phyloP scores from a whole-genome alignment of 345 rosid genomes.

The Gynandropsis gynandra region DNA sequence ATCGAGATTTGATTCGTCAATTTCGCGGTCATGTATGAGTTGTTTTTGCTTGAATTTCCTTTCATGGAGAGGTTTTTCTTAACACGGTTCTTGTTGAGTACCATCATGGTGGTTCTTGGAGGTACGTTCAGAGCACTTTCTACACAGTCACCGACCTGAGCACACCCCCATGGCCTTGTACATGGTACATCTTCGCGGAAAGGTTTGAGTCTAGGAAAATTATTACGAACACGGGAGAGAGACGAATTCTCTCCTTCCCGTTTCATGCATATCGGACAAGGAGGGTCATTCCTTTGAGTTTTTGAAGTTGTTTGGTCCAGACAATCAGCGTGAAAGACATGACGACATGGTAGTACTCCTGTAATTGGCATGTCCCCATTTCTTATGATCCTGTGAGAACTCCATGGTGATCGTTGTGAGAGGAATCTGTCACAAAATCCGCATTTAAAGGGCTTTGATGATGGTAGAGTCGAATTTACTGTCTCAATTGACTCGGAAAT shows the following conservation, averaged over 20 bases:
- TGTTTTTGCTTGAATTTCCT: conserved; percentile 37
- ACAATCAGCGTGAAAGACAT: conserved; percentile 90
- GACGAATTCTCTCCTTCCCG: conserved; percentile 39
- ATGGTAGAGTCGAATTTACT: conserved; percentile 49
- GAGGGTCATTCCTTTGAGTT: conserved; percentile 60
- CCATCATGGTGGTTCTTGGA: conserved; percentile 37
- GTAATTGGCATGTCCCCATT: conserved; percentile 76
- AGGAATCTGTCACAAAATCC: conserved; percentile 61
- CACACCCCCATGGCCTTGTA: conserved; percentile 53
- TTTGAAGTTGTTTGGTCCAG: conserved; percentile 81
- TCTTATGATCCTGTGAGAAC: conserved; percentile 61
- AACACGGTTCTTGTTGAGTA: conserved; percentile 41
- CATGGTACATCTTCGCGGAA: conserved; percentile 47
- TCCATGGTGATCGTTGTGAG: conserved; percentile 82
- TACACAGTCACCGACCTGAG: conserved; percentile 51
- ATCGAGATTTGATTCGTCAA: conserved; percentile 28
- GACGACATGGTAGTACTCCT: conserved; percentile 78
- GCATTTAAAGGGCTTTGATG: conserved; percentile 50
- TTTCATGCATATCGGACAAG: conserved; percentile 69
- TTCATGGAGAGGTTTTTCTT: conserved; percentile 45
- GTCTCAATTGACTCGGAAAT: conserved; percentile 51
- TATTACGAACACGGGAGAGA: conserved; percentile 28
- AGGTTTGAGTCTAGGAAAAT: conserved; percentile 38
- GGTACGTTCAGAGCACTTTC: conserved; percentile 51
- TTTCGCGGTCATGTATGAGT: conserved; percentile 26